Conservation (phyloP, 768 basidiomycete species). For the Tulasnella calospora region DNA sequence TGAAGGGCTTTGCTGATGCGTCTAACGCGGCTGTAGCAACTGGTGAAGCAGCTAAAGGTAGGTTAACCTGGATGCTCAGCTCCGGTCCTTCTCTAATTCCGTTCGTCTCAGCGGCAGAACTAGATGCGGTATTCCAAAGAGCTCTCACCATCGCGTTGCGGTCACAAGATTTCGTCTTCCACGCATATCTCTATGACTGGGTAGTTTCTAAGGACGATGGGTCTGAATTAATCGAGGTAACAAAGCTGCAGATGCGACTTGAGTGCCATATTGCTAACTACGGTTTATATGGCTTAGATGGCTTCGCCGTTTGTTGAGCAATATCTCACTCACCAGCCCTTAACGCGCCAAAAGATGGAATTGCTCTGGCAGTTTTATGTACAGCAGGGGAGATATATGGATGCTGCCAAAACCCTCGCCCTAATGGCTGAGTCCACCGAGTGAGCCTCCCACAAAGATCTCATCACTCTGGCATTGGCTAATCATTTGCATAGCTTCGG, state of each 20-base stretch:
- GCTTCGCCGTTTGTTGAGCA: slow-evolving; percentile 83
- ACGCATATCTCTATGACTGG: slow-evolving; percentile 94
- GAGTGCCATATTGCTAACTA: not conserved
- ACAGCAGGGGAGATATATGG: slow-evolving; percentile 77
- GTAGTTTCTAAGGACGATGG: slow-evolving; percentile 70
- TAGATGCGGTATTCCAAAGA: slow-evolving; percentile 69
- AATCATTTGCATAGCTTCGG: slow-evolving; percentile 29
- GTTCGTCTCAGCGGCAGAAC: slow-evolving; percentile 42
- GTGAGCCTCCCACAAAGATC: slow-evolving; percentile 44
- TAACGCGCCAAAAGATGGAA: slow-evolving; percentile 75
- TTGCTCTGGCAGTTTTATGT: slow-evolving; percentile 97
- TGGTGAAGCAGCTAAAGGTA: not conserved
- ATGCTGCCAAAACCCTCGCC: slow-evolving; percentile 82
- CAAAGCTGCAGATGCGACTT: slow-evolving; percentile 31
- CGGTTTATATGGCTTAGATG: slow-evolving; percentile 47
- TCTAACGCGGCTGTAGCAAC: not conserved
- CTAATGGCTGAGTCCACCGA: slow-evolving; percentile 77
- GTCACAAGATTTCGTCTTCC: slow-evolving; percentile 87
- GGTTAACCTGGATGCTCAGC: not conserved
- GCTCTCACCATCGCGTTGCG: slow-evolving; percentile 84
- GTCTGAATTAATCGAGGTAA: slow-evolving; percentile 85
- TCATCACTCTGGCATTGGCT: slow-evolving; percentile 35
- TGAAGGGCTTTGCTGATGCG: slow-evolving; percentile 68
- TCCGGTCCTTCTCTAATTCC: not conserved
- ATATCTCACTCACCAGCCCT: slow-evolving; percentile 76